phyloP scores from a whole-genome alignment of 1,284 basidiomycete genomes.

The Bondarzewia mesenterica region DNA sequence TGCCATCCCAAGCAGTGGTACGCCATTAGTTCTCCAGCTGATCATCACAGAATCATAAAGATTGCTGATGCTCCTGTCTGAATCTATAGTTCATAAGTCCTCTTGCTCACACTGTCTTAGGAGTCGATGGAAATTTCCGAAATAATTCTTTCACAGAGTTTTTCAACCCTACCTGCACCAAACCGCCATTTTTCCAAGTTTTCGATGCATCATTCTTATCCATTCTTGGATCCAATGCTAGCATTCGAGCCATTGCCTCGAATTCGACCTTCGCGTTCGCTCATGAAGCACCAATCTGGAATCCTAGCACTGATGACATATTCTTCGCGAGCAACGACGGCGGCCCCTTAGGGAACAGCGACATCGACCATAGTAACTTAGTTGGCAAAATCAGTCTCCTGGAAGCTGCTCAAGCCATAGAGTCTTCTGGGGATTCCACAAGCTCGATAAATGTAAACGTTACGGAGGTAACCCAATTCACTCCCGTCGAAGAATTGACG shows the following conservation, averaged over 20 bases:
- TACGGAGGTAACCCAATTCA: slow-evolving; percentile 34
- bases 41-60: background rate
- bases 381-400: slow-evolving; percentile 29
- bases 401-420: slow-evolving; percentile 23
- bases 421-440: slow-evolving; percentile 19
- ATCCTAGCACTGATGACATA: slow-evolving; percentile 49
- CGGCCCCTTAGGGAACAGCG: slow-evolving; percentile 32
- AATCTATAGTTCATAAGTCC: slow-evolving; percentile 22
- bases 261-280: slow-evolving; percentile 58
- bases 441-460: slow-evolving; percentile 45
- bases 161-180: slow-evolving; percentile 33
- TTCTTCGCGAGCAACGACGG: slow-evolving; percentile 42
- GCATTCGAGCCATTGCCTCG: slow-evolving; percentile 48
- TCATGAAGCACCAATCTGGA: slow-evolving; percentile 68
- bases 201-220: slow-evolving; percentile 53
- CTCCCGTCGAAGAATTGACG: background rate
- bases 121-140: slow-evolving; percentile 23
- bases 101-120: slow-evolving; percentile 22
- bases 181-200: slow-evolving; percentile 61
- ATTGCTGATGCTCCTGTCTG: background rate
- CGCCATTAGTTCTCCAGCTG: too few relatives aligned
- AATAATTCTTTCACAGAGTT: slow-evolving; percentile 16
- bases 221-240: slow-evolving; percentile 51
- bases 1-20: background rate
- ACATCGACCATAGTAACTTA: slow-evolving; percentile 35